Evolutionary conservation across 345 rosid genomes (phyloP), one percentile per base, ranked within the genome.

Genomic region (Euphorbia lathyris): DNA sequence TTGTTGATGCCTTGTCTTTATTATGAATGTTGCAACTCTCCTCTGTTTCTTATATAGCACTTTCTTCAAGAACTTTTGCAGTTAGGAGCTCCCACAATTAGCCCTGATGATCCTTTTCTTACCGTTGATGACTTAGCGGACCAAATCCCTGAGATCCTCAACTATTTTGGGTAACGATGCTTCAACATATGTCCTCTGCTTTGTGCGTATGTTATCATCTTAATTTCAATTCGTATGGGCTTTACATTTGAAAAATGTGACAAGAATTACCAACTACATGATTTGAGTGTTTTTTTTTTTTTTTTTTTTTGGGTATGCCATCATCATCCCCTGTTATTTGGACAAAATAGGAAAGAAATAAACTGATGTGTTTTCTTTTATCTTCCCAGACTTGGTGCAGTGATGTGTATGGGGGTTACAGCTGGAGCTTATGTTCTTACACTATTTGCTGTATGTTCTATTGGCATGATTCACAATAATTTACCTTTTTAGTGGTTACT

Each of bases 381-480:
- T 29, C 42, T 61, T 63, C 60, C 26, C 82, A 96, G 98, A 76
- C 97, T 96, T 66, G 96, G 92, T 76, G 83, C 91, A 65, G 99
- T 96, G 32, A 92, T 92, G 98, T 96, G 99, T 72, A 83, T 96
- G 96, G 99, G 99, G 65, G 98, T 92, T 72, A 89, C 95, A 53
- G 96, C 97, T 34, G 99, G 99, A 80, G 99, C 99, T 22, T 92
- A 96, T 77, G 76, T 92, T 80, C 88, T 96, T 72, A 87, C 98
- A 50, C 72, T 90, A 40, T 96, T 96, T 80, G 96, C 99, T 65
- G 99, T 96, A 81, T 82, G 96, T 72, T 71, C 72, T 67, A 30
- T 71, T 59, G 36, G 58, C 52, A 45, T 74, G 9, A 16, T 45
- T 19, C 48, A 10, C 66, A 40, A n/a, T 32, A 42, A 34, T 68